Conservation (phyloP, 2,329 filamentous ascomycete species). For the Xylariaceae sp. region DNA sequence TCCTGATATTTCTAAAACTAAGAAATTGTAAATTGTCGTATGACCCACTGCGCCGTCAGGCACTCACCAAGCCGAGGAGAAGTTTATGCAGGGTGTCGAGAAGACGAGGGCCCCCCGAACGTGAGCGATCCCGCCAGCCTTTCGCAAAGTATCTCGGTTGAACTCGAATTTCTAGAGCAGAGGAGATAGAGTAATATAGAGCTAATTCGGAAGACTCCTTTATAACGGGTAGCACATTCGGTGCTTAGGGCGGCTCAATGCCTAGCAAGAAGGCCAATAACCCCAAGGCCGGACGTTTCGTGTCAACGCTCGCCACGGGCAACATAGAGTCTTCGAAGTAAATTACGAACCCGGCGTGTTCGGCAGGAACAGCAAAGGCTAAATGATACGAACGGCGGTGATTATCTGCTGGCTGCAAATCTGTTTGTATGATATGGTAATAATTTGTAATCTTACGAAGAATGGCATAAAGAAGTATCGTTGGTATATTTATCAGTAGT, state of each 20-base stretch:
- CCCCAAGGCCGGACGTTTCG: constrained; percentile 14
- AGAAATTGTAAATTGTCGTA: no score
- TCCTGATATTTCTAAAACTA: no score
- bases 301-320: constrained; percentile 15
- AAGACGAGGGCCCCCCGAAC: constrained; percentile 15
- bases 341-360: constrained; percentile 14
- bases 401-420: background rate
- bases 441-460: no score
- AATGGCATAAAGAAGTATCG: no score
- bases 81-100: constrained; percentile 16
- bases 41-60: constrained; percentile 17
- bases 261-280: constrained; percentile 13
- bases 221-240: background rate
- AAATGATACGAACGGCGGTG: background rate
- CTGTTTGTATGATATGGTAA: background rate
- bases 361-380: constrained; percentile 13
- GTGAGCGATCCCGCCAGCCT: no score
- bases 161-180: background rate
- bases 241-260: constrained; percentile 1
- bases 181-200: background rate
- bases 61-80: constrained; percentile 15
- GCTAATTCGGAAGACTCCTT: background rate
- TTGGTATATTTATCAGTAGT: no score
- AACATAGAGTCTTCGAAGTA: constrained; percentile 15
- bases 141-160: background rate